Percentiles rank a stretch among this genome's conserved stretches.
Evolutionary conservation across 2,329 filamentous ascomycete species (phyloP).

Genomic region (Colletotrichum kahawae): DNA sequence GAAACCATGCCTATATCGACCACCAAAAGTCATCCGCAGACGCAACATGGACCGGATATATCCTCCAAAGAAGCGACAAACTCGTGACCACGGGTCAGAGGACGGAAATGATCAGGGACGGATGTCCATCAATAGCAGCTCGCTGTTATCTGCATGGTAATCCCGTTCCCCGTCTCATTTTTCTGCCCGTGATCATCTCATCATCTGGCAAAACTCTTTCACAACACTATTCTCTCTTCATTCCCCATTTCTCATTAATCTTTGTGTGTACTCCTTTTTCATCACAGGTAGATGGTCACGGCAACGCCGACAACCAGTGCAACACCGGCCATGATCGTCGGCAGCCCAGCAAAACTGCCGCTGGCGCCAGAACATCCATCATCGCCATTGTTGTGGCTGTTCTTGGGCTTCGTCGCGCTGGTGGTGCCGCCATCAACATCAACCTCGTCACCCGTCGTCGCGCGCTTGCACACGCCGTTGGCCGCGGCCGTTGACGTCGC

Average conservation of each 20-base stretch:
- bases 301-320: not conserved
- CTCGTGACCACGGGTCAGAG: not conserved
- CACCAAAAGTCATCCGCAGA: not conserved
- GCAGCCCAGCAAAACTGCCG: not conserved
- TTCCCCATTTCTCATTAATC: not conserved
- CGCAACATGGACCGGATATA: not conserved
- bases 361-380: slow-evolving; percentile 3
- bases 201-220: not conserved
- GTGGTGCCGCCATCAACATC: not conserved
- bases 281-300: not conserved
- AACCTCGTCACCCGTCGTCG: not conserved
- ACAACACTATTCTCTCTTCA: not conserved
- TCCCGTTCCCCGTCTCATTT: not conserved
- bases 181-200: not conserved
- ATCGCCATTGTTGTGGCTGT: not conserved
- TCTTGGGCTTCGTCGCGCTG: not conserved
- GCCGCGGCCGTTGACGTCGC: not conserved
- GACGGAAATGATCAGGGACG: not conserved
- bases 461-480: slow-evolving; percentile 5
- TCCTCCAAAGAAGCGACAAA: not conserved
- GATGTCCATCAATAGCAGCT: not conserved
- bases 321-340: not conserved
- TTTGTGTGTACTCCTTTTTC: not conserved
- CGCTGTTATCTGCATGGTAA: not conserved
- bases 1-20: not conserved